Percentiles rank a stretch among this genome's conserved stretches.
Evolutionary conservation across 352 stramenopile genomes (phyloP).

Genomic region (Pilasporangium apinafurcum): DNA sequence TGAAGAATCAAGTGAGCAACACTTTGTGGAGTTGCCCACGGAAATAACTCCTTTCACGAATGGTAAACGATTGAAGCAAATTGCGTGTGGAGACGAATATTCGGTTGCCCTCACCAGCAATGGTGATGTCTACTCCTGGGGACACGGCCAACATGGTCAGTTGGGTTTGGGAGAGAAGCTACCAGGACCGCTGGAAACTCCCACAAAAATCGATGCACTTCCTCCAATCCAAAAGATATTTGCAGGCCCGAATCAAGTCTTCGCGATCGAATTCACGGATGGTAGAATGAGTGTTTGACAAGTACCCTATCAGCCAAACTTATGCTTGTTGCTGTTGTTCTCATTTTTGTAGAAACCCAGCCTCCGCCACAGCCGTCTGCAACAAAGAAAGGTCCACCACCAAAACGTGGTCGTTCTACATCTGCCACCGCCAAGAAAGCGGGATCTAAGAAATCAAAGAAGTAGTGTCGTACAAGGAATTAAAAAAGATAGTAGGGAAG

Average conservation of each 20-base stretch:
- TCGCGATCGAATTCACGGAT: constrained; percentile 71
- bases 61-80: constrained; percentile 23
- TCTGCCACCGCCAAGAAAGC: constrained; percentile 14
- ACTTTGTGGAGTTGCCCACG: constrained; percentile 28
- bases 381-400: constrained; percentile 1
- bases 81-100: constrained; percentile 57
- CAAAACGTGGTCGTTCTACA: constrained; percentile 15
- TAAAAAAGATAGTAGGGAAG: constrained; percentile 5
- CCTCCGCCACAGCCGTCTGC: constrained; percentile 22
- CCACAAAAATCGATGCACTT: constrained; percentile 47
- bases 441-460: neutral
- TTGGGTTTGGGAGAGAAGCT: constrained; percentile 45
- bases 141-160: constrained; percentile 60
- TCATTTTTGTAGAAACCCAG: constrained; percentile 29
- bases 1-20: constrained; percentile 20
- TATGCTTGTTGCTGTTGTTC: neutral
- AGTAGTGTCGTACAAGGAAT: neutral
- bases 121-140: constrained; percentile 70
- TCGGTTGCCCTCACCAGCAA: constrained; percentile 46
- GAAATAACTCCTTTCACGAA: constrained; percentile 10
- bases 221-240: constrained; percentile 57
- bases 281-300: constrained; percentile 16
- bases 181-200: constrained; percentile 20
- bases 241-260: constrained; percentile 67
- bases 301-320: neutral